Percentiles rank a stretch among this genome's conserved stretches.
Evolutionary conservation across 2,329 filamentous ascomycete species (phyloP).

Genomic region (Apiospora koreana): DNA sequence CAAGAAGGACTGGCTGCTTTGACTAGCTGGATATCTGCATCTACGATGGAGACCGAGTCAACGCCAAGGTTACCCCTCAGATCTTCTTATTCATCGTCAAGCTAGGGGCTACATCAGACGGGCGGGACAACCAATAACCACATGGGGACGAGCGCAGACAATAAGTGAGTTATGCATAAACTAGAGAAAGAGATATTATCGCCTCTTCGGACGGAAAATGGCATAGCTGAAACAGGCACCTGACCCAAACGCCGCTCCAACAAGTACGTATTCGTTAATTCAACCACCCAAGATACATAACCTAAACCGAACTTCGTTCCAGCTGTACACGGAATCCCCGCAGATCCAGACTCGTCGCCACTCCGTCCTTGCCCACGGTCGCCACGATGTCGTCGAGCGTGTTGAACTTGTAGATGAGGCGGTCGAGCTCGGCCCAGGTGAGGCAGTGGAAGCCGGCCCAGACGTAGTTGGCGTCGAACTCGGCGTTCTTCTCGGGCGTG

Average conservation of each 20-base stretch:
- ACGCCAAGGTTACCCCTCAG: not conserved
- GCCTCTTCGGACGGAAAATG: not conserved
- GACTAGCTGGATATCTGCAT: not conserved
- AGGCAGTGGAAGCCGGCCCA: not conserved
- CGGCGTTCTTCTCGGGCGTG: not conserved
- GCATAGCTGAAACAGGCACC: too few species aligned
- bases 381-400: slow-evolving; percentile 5
- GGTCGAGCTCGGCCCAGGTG: slow-evolving; percentile 5
- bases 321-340: slow-evolving; percentile 7
- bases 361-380: slow-evolving; percentile 1
- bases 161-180: not conserved
- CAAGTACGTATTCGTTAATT: too few species aligned
- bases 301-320: not conserved
- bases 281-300: too few species aligned
- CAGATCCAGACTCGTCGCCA: not conserved
- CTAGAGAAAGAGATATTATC: not conserved
- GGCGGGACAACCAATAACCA: not conserved
- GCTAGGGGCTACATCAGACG: not conserved
- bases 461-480: not conserved
- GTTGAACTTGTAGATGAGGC: slow-evolving; percentile 3
- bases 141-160: not conserved
- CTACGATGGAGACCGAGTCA: not conserved
- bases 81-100: not conserved
- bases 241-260: too few species aligned
- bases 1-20: not conserved